Evolutionary conservation across 2,329 filamentous ascomycete genomes (phyloP), one percentile per base, ranked within the genome.

Genomic region (Penicillium sp.): DNA sequence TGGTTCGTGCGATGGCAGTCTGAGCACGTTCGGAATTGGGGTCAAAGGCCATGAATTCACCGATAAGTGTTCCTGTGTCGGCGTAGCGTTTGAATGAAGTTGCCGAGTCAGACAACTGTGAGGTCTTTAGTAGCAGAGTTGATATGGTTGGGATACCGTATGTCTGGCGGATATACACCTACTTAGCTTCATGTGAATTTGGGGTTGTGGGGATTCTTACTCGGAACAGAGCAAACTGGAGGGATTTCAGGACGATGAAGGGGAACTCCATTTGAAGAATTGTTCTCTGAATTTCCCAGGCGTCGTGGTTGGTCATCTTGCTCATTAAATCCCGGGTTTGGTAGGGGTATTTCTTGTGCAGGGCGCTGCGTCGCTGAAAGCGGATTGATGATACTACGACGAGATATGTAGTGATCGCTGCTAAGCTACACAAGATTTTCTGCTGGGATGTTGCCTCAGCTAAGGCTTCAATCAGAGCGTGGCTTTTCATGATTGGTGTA

Each of bases 1-100:
- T 89, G 75, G 87, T 85, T 37, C 86, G 80, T 2, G 85, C 81
- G 48, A 89, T 79, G 5, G 82, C 84, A 4, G 80, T 78, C 8
- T 76, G 70, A 3, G 75, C 73, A 3, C 83, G 76, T 3, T 75
- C 71, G 2, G 78, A 80, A 19, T 70, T 64, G 0, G 79, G 77
- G 3, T 75, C 67, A 53, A 79, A 75, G 6, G 73, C 65, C 46
- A 78, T 73, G 55, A 83, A 77, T 60, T 84, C 82, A 2, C 68
- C 67, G 16, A 85, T 73, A 1, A 85, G 68, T 0, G 80, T 70
- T 0, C 69, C 73, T 0, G 83, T 85, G 64, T 85, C 83, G 3
- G 78, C 76, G 52, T 80, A 81, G 9, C 83, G 76, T 59, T 84
- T 84, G 26, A 77, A 77, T 0, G 82, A 78, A 13, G 75, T 80